These are phyloP conservation scores for Tolypocladium tundrense DNA, from an alignment of 2,329 filamentous ascomycete genomes.

Conservation along the genomic window DNA sequence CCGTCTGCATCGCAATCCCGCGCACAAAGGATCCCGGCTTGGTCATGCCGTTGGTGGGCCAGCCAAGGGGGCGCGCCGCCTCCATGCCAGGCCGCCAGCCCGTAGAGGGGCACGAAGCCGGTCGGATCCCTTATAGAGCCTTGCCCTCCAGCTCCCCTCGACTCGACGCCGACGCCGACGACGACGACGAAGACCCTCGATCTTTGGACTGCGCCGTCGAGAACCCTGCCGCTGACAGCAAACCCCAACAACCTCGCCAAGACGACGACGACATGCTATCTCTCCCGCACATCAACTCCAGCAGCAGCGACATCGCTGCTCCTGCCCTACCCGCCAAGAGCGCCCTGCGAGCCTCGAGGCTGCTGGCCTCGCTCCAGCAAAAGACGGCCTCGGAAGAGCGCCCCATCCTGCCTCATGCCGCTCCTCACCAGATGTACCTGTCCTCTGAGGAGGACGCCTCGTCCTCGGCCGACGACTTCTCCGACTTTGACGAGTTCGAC, in stretches of 20 bases:
- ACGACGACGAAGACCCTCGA: neutral
- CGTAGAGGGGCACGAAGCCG: constrained; percentile 1
- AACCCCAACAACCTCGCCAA: neutral
- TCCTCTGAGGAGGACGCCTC: constrained; percentile 58
- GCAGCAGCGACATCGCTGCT: constrained; percentile 11
- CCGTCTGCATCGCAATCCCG: neutral
- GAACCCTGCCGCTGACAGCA: neutral
- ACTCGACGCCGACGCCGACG: neutral
- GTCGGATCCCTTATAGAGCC: constrained; percentile 9
- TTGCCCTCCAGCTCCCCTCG: constrained; percentile 8
- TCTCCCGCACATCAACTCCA: constrained; percentile 11
- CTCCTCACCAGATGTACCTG: constrained; percentile 51
- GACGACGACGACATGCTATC: constrained; percentile 18
- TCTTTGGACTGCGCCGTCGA: neutral
- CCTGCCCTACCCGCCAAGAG: constrained; percentile 42
- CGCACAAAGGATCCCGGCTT: neutral
- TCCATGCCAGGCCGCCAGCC: constrained; percentile 9
- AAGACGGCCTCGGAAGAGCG: constrained; percentile 20
- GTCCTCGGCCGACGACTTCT: constrained; percentile 50
- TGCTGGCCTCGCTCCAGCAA: constrained; percentile 20
- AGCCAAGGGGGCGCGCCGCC: constrained; percentile 4
- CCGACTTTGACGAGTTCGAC: constrained; percentile 39
- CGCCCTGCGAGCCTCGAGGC: constrained; percentile 34
- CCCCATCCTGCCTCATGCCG: constrained; percentile 24
- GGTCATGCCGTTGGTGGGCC: constrained; percentile 8